Percentiles rank a stretch among this genome's conserved stretches.
Conservation (phyloP, 805 yeast genomes). For the Wickerhamiella brachini region DNA sequence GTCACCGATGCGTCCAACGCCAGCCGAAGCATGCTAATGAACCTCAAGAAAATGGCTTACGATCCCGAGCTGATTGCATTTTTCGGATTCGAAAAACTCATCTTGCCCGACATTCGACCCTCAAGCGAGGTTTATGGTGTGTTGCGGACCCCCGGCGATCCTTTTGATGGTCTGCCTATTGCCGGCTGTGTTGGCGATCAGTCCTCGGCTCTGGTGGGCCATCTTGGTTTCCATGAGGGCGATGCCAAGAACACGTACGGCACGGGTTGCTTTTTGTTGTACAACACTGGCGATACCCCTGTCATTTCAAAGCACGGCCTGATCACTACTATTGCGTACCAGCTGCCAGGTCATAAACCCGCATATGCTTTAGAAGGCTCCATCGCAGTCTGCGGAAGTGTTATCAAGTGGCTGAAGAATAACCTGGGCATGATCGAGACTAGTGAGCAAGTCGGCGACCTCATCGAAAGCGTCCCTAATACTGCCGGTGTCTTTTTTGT, state of each 20-base stretch:
- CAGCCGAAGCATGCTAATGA: conserved; percentile 80
- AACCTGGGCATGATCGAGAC: conserved; percentile 69
- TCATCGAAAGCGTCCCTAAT: conserved; percentile 67
- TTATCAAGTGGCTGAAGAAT: conserved; percentile 88
- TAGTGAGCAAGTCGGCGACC: conserved; percentile 80
- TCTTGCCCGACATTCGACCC: conserved; percentile 68
- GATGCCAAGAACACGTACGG: conserved; percentile 93
- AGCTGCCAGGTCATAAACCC: conserved; percentile 66
- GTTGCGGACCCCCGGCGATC: conserved; percentile 42
- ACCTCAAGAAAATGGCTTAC: conserved; percentile 58
- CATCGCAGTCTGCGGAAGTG: conserved; percentile 90
- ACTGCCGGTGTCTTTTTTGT: conserved; percentile 90
- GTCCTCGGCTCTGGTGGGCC: conserved; percentile 86
- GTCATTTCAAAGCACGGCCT: conserved; percentile 68
- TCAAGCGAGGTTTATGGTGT: conserved; percentile 68
- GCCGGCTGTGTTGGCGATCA: conserved; percentile 92
- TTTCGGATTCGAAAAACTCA: conserved; percentile 63
- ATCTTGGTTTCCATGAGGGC: conserved; percentile 69
- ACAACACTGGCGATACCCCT: conserved; percentile 68
- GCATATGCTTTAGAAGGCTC: conserved; percentile 91
- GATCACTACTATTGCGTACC: conserved; percentile 77
- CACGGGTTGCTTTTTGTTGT: conserved; percentile 83
- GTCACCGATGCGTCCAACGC: conserved; percentile 88
- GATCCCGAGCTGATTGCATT: conserved; percentile 62
- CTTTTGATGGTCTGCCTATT: conserved; percentile 54